These are phyloP conservation scores for Pichia sporocuriosa DNA, from an alignment of 805 yeast species.

Conservation along the genomic window DNA sequence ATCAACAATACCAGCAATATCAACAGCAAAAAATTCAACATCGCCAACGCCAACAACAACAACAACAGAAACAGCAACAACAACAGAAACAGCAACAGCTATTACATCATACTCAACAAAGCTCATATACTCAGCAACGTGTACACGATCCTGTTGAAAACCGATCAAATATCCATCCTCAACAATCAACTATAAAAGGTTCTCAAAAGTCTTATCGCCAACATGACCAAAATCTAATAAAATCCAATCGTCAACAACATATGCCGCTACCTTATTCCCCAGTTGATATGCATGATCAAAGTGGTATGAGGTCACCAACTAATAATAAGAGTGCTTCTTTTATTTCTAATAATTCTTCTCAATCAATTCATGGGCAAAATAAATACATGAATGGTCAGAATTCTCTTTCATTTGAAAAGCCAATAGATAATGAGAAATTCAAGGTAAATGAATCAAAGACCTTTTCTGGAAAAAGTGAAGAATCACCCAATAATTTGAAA, in stretches of 20 bases:
- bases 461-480: not conserved
- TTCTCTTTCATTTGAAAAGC: no score
- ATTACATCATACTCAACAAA: not conserved
- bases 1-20: not conserved
- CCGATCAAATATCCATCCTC: not conserved
- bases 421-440: no score
- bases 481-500: no score
- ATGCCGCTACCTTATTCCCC: not conserved
- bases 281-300: no score
- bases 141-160: not conserved
- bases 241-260: not conserved
- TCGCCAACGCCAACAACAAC: slow-evolving; percentile 1
- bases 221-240: not conserved
- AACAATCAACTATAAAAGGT: not conserved
- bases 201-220: not conserved
- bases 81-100: slow-evolving; percentile 5
- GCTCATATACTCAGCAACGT: not conserved
- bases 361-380: no score
- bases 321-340: no score
- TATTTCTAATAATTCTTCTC: no score
- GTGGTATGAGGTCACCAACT: no score
- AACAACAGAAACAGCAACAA: slow-evolving; percentile 2
- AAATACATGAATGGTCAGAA: no score
- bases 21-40: slow-evolving; percentile 2
- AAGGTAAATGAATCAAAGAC: no score